Evolutionary conservation across 148 eudicot species (phyloP), one percentile per base, ranked within the genome.

Genomic region (Selenicereus undatus): DNA sequence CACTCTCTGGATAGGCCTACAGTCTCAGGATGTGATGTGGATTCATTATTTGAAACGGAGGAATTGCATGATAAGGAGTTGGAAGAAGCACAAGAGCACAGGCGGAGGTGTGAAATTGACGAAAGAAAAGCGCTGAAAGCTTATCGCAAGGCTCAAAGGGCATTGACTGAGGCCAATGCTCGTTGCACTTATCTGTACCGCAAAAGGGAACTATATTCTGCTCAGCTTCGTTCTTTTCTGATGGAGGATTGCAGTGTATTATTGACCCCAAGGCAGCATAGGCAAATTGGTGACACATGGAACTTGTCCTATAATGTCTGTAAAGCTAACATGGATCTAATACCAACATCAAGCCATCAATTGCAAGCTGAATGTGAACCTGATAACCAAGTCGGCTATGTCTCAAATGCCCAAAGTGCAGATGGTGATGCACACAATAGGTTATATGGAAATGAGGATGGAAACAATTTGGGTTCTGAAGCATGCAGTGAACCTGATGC

Each of bases 61-160:
- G 94, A 89, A 60, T 84, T 86, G 83, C 88, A 88, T 80, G 93
- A 92, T 75, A 92, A 91, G 82, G 91, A 91, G 88, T 84, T 92
- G 83, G 94, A 92, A 79, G 90, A 89, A 85, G 97, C 94, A 45
- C 97, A 91, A 79, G 94, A 89, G 82, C 86, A 87, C 77, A 89
- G 97, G 48, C 90, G 80, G 56, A 88, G 83, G 79, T 91, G 97
- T 83, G 97, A 92, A 86, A 73, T 89, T 75, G 94, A 92, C 78
- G 97, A 92, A 84, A 87, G 89, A 81, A 90, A 84, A 80, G 97
- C 97, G 79, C 85, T 88, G 24, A 88, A 83, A 79, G 88, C 89
- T 80, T 92, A 88, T 71, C 94, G 91, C 39, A 88, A 81, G 78
- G 92, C 93, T 26, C 97, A 91, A 83, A 86, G 94, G 83, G 92